A percentile compares a stretch with the other conserved stretches of the same genome.
Evolutionary conservation across 306 rosid genomes (phyloP).

Genomic region (Vigna hirtella): DNA sequence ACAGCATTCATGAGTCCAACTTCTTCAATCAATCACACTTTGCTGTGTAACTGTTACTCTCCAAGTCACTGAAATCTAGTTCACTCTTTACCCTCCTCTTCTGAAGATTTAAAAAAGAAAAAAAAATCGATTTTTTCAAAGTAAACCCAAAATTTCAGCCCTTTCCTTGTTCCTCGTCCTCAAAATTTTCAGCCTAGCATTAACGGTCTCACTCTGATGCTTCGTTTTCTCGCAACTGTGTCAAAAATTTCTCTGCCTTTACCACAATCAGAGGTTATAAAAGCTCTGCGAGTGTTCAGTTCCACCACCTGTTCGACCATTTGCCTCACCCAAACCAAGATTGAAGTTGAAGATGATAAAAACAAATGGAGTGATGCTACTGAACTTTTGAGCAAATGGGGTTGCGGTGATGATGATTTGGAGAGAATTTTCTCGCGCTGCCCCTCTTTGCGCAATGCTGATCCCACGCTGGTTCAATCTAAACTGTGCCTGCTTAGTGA

Average conservation of each 20-base stretch:
- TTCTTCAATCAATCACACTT: not conserved
- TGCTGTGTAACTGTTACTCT: not conserved
- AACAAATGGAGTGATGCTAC: constrained; percentile 42
- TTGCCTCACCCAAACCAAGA: constrained; percentile 47
- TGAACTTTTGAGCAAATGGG: constrained; percentile 67
- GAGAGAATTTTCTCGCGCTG: constrained; percentile 46
- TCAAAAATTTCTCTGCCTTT: constrained; percentile 33
- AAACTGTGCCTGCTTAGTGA: constrained; percentile 59
- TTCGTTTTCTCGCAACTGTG: constrained; percentile 46
- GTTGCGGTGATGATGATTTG: constrained; percentile 67
- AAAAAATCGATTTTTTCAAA: too few relatives aligned
- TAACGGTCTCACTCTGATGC: constrained; percentile 45
- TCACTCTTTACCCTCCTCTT: not conserved
- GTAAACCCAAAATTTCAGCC: not conserved
- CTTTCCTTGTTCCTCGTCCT: not conserved
- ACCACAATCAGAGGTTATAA: not conserved
- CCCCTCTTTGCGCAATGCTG: constrained; percentile 57
- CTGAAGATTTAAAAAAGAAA: not conserved
- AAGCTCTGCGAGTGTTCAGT: constrained; percentile 43
- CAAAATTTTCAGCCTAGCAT: not conserved
- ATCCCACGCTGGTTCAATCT: constrained; percentile 47
- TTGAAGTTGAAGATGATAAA: constrained; percentile 28
- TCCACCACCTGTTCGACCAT: constrained; percentile 63
- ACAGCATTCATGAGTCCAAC: not conserved
- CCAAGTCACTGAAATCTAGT: not conserved